phyloP scores from a whole-genome alignment of 139 green algal species.

The Zygnema cylindricum region DNA sequence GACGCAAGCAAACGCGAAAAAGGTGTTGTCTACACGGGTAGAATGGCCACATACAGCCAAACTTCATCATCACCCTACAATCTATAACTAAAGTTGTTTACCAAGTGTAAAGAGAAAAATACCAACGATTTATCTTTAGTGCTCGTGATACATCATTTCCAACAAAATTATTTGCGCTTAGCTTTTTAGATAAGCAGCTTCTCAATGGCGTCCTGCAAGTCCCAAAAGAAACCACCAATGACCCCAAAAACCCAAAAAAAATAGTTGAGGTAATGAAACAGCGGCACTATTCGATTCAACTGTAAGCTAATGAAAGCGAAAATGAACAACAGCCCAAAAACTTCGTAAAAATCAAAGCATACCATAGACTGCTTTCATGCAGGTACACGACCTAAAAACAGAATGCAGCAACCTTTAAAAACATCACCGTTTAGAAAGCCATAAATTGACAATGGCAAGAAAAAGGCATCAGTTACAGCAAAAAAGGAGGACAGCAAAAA shows the following conservation, averaged over 20 bases:
- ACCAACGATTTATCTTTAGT: too few relatives aligned
- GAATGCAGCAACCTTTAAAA: too few relatives aligned
- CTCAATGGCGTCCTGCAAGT: slow-evolving; percentile 81
- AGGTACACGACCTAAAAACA: too few relatives aligned
- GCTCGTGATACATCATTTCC: too few relatives aligned
- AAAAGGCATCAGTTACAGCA: background rate
- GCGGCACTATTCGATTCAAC: background rate
- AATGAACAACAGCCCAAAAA: background rate
- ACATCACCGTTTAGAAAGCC: background rate
- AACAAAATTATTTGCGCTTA: too few relatives aligned
- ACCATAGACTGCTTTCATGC: too few relatives aligned
- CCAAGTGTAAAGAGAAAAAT: too few relatives aligned
- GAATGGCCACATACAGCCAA: too few relatives aligned
- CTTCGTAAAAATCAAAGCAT: background rate
- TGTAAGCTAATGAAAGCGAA: background rate
- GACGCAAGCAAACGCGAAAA: too few relatives aligned
- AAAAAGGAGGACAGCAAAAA: background rate
- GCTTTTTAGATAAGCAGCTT: slow-evolving; percentile 95
- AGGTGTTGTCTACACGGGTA: too few relatives aligned
- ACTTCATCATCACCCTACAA: too few relatives aligned
- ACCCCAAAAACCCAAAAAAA: slow-evolving; percentile 16
- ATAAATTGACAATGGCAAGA: background rate
- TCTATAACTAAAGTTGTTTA: too few relatives aligned
- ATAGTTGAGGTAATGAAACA: slow-evolving; percentile 22
- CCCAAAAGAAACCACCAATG: slow-evolving; percentile 1